Base-by-base conservation (phyloP, 1,284 basidiomycete species). In the Ceratobasidium papillatum region DNA sequence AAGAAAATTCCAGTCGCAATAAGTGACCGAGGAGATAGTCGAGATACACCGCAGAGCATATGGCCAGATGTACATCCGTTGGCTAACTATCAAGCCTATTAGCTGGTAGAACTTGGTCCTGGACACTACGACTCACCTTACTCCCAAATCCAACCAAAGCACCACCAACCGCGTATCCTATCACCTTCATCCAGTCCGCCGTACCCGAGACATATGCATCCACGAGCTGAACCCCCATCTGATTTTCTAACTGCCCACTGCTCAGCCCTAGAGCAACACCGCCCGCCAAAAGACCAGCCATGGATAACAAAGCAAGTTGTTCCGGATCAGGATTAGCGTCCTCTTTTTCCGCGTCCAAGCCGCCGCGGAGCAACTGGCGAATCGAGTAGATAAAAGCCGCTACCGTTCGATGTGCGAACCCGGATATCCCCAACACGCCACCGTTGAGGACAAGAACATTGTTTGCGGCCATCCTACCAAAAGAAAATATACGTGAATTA, bases 21-120 rank as follows among this genome's bases (percentile, higher is more conserved):
- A 2, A 62, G 11, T 4, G 69, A 72, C 19, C 69, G 69, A 22
- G 69, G 69, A 2, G 69, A 43, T 12, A 72, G 58, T 7, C 69
- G 25, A 19, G 69, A 72, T 17, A 72, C 45, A 19, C 58, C 69
- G 34, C 69, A 72, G 9, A 72, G 30, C 69, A 72, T 72, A 41
- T 72, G 58, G 9, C 69, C 69, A 51, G 69, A 72, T 3, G 69
- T 72, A 56, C 58, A 72, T 11, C 69, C 69, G 47, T 72, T 72
- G 3, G 69, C 45, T 45, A 72, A 36, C 69, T 72, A 19, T n/a
- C 11, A 27, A 19, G 17, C 32, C 19, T 4, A 2, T 30, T 71
- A 56, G 27, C 54, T 27, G 32, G 27, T 22, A 61, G 22, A 56
- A 1, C 19, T 8, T 38, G 22, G 17, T 22, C 30, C 36, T 52